These are phyloP conservation scores for Persicaria tinctoria DNA, from an alignment of 148 eudicot genomes.

Conservation along the genomic window DNA sequence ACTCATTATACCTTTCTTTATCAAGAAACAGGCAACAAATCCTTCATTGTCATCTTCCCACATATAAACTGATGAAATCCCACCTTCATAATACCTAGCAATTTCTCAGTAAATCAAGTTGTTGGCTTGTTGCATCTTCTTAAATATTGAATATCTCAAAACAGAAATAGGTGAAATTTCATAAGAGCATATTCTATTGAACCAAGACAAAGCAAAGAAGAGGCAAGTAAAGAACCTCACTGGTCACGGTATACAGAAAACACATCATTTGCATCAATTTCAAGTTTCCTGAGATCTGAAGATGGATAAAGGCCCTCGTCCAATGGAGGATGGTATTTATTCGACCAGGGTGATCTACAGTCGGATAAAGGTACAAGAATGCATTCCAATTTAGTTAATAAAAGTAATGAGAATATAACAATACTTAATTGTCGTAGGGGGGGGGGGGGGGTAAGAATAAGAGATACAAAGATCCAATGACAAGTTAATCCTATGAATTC, in stretches of 20 bases:
- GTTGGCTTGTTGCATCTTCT: neutral
- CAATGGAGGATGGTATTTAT: conserved; percentile 83
- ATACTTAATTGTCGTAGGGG: neutral
- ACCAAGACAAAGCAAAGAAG: conserved; percentile 22
- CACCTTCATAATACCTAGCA: conserved; percentile 98
- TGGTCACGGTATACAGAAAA: conserved; percentile 98
- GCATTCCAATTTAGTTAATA: neutral
- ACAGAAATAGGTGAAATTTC: conserved; percentile 8
- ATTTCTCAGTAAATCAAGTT: conserved; percentile 23
- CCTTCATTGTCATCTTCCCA: conserved; percentile 93
- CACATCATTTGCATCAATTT: conserved; percentile 94
- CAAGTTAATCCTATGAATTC: neutral
- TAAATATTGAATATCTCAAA: neutral
- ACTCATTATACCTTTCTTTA: conserved; percentile 70
- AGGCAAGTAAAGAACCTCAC: conserved; percentile 98
- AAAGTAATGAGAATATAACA: neutral
- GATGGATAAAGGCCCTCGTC: conserved; percentile 87
- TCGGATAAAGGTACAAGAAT: neutral
- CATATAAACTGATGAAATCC: conserved; percentile 91
- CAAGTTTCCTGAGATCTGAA: conserved; percentile 79
- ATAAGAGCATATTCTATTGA: neutral
- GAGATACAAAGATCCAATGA: neutral
- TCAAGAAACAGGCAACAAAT: conserved; percentile 87
- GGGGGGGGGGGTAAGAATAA: neutral
- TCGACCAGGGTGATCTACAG: conserved; percentile 94